Base-by-base conservation (phyloP, 1,284 basidiomycete species). In the Sphaerobolus stellatus region DNA sequence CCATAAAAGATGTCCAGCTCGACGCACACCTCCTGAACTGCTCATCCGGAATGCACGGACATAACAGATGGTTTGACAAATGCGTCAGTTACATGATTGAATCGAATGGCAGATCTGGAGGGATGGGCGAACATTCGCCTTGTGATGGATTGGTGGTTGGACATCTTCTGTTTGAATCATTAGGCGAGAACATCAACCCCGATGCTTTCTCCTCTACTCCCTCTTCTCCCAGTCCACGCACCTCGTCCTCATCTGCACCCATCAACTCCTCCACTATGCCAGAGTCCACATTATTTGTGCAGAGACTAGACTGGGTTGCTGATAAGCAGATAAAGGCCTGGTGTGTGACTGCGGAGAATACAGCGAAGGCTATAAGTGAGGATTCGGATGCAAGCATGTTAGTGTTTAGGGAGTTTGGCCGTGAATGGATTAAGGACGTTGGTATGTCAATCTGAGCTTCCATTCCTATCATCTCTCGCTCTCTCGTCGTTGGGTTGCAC, bases 11-110 rank as follows among this genome's bases (percentile, higher is more conserved):
- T n/a, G 65, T 69, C 0, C 70, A 79, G 46, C 75, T 94, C 48
- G 86, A 93, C 62, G 83, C 87, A 1, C 92, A 96, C 64, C 79
- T 97, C 16, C 83, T 85, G 63, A 86, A 89, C 60, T 78, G 86
- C 53, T 87, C 90, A 38, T 84, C 84, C 0, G 86, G 88, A 7
- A 72, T 78, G 57, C 84, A 84, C 54, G 84, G 86, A 2, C 78
- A 82, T 52, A 98, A 98, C 66, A 80, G 96, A 44, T 98, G 94
- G 84, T 93, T 89, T 70, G 96, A 99, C 76, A 98, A 98, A 74
- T 81, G 89, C 2, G 81, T 91, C 41, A 86, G 86, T 5, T 72
- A 98, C 55, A 81, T 91, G 46, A 85, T 98, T 38, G 94, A 98
- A 71, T 85, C 87, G 13, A 92, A 88, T 58, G 87, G 89, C 2